Base-by-base conservation (phyloP, 2,329 filamentous ascomycete species). In the Teratosphaeria destructans region DNA sequence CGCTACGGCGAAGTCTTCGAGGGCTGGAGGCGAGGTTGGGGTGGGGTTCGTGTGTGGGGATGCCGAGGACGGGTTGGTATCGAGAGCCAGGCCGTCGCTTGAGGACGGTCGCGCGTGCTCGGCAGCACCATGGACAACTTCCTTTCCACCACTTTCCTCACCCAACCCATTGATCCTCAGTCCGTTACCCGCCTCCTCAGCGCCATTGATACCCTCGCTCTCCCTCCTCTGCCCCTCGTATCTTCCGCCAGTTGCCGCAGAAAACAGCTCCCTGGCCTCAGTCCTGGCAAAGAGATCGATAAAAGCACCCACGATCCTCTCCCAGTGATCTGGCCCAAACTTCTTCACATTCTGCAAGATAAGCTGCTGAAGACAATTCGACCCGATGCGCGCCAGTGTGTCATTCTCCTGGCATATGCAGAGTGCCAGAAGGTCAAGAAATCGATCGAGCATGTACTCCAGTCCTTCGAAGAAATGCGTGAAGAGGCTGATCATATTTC, bases 351-450 rank as follows among this genome's bases (percentile, higher is more conserved):
- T 99, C 72, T 97, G 93, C 52, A 99, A 75, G 61, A 99, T 96
- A 53, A 99, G 78, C 72, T 97, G 93, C 72, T 99, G 94, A 57
- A 99, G 77, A 72, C 95, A 99, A 72, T 99, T 99, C 78, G 93
- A 97, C 57, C 94, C 94, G 68, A 99, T 99, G 27, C 95, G 85
- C 2, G 94, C 95, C 65, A 99, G 93, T 0, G 95, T 99, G 70
- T 99, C 94, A 68, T 99, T 99, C 72, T 99, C 94, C 74, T 99
- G 94, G 72, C 93, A 97, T 63, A 99, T 99, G 72, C 94, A 99
- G 11, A 99, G 82, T 3, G 90, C 92, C 11, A 99, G 79, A 23
- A 99, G 83, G 73, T 97, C 93, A 43, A 99, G 77, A 73, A 99
- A 97, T n/a, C 94, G 83, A 73, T 96, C 91, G 19, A 99, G 82